Conservation (phyloP, 352 stramenopile genomes). For the Phytophthora cactorum region DNA sequence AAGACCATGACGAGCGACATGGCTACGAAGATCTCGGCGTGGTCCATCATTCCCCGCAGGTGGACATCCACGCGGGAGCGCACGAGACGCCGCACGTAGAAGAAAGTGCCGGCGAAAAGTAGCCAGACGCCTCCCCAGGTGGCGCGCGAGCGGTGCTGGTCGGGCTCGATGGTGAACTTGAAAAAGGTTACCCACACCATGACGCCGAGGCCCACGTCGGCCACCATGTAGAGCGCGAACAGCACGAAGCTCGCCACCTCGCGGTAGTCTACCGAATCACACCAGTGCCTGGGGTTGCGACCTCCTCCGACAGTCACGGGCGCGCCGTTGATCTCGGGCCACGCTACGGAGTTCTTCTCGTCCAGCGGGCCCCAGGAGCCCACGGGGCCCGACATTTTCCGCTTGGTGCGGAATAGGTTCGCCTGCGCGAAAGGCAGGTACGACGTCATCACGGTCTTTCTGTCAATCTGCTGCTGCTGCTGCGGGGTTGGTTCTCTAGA, state of each 20-base stretch:
- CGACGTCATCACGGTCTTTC: conserved; percentile 37
- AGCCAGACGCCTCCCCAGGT: conserved; percentile 64
- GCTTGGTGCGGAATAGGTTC: conserved; percentile 50
- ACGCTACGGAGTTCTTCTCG: conserved; percentile 33
- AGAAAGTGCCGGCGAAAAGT: conserved; percentile 49
- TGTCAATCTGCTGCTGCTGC: background rate
- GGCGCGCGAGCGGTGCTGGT: conserved; percentile 48
- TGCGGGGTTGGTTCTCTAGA: background rate
- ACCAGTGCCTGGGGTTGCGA: conserved; percentile 32
- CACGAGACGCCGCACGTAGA: conserved; percentile 55
- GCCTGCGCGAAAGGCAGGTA: conserved; percentile 45
- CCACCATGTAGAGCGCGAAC: conserved; percentile 50
- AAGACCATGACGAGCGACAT: conserved; percentile 74
- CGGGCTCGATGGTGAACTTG: conserved; percentile 66
- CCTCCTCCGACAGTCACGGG: conserved; percentile 22
- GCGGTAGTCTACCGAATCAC: conserved; percentile 42
- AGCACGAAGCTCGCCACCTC: conserved; percentile 54
- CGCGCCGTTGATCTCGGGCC: conserved; percentile 15
- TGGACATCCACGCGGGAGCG: conserved; percentile 47
- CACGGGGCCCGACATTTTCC: conserved; percentile 64
- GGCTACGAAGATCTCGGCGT: conserved; percentile 74
- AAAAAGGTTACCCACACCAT: conserved; percentile 70
- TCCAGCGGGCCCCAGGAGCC: conserved; percentile 43
- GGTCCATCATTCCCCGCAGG: conserved; percentile 52
- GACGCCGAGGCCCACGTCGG: conserved; percentile 51